Evolutionary conservation across 2,329 filamentous ascomycete species (phyloP).

Genomic region (Neopestalotiopsis sp.): DNA sequence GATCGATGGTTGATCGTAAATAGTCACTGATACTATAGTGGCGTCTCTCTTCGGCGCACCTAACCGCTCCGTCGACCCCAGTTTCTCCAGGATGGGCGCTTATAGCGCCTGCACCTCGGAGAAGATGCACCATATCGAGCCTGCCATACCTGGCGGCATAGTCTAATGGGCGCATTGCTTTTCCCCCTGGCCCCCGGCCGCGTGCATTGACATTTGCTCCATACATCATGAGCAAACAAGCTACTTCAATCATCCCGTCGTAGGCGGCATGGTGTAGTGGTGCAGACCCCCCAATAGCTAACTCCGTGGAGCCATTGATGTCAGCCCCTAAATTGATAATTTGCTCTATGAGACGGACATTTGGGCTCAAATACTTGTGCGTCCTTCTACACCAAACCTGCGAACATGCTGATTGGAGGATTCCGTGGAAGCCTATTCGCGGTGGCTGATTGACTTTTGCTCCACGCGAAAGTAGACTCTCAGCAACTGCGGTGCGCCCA

Average conservation of each 20-base stretch:
- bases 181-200: no score
- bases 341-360: not conserved
- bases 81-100: not conserved
- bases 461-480: not conserved
- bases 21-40: not conserved
- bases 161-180: not conserved
- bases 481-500: not conserved
- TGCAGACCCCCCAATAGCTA: no score
- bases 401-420: not conserved
- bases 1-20: not conserved
- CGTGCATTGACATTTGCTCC: not conserved
- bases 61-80: not conserved
- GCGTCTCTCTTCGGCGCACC: fast-evolving
- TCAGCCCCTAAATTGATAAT: not conserved
- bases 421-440: fast-evolving
- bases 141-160: not conserved
- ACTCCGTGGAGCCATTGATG: not conserved
- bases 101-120: not conserved
- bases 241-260: not conserved
- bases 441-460: not conserved
- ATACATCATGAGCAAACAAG: not conserved
- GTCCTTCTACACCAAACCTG: no score
- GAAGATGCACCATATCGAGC: not conserved
- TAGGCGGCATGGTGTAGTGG: not conserved
- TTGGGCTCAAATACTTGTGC: no score